A percentile compares a stretch with the other conserved stretches of the same genome.
Conservation (phyloP, 495 filamentous ascomycete genomes). For the Tuber indicum region DNA sequence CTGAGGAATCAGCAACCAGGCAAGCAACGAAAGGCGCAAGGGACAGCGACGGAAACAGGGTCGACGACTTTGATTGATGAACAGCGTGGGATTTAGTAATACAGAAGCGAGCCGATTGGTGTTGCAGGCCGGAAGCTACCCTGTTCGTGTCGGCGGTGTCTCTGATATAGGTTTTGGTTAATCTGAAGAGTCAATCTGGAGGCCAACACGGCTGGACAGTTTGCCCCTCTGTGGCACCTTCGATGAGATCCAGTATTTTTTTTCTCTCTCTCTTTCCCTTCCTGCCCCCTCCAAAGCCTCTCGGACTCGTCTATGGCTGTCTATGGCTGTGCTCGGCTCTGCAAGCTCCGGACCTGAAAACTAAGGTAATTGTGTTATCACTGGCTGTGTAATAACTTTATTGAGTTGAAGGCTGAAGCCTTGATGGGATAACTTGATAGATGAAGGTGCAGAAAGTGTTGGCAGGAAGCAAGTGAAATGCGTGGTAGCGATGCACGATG, state of each 20-base stretch:
- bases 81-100: conserved; percentile 1
- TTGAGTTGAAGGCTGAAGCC: background rate
- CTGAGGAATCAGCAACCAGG: background rate
- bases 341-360: background rate
- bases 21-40: conserved; percentile 5
- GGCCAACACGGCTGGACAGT: background rate
- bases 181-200: background rate
- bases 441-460: background rate
- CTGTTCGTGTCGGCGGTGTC: background rate
- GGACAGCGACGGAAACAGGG: background rate
- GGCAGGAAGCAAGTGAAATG: conserved; percentile 1
- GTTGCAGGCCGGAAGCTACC: background rate
- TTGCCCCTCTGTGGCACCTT: conserved; percentile 1
- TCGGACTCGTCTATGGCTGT: background rate
- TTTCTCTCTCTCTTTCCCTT: background rate
- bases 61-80: background rate
- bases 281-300: background rate
- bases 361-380: background rate
- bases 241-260: background rate
- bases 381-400: background rate
- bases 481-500: background rate
- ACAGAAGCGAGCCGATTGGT: conserved; percentile 1
- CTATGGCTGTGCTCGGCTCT: background rate
- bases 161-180: background rate
- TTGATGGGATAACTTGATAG: background rate